Evolutionary conservation across 768 basidiomycete species (phyloP).

Genomic region (Lentinula edodes): DNA sequence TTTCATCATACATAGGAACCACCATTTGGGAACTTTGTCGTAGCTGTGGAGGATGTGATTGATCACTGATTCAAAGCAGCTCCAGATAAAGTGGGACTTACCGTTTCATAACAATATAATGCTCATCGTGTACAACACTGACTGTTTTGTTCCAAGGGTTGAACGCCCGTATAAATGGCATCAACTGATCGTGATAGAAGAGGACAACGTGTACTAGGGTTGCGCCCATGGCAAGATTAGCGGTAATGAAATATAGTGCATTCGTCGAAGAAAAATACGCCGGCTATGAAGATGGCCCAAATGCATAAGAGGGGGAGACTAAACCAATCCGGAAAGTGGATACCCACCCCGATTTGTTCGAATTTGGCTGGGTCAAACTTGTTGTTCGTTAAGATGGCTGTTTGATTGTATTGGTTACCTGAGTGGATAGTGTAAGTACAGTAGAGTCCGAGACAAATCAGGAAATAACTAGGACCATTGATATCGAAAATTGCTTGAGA

Average conservation of each 20-base stretch:
- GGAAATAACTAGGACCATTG: not conserved
- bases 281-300: conserved; percentile 11
- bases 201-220: conserved; percentile 21
- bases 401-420: conserved; percentile 22
- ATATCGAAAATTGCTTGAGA: conserved; percentile 8
- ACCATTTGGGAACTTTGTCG: conserved; percentile 14
- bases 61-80: not conserved
- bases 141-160: conserved; percentile 26
- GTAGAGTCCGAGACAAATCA: not conserved
- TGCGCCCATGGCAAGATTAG: conserved; percentile 16
- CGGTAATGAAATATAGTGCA: conserved; percentile 12
- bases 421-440: conserved; percentile 10
- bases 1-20: conserved; percentile 12
- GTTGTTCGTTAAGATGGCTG: conserved; percentile 20
- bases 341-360: conserved; percentile 10
- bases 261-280: conserved; percentile 32
- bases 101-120: conserved; percentile 14
- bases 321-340: too few relatives aligned
- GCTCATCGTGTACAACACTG: conserved; percentile 23
- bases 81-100: not conserved
- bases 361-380: conserved; percentile 17
- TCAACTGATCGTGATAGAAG: conserved; percentile 30
- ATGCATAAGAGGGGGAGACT: not conserved
- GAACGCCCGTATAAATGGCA: conserved; percentile 25
- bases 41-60: not conserved